A percentile compares a stretch with the other conserved stretches of the same genome.
phyloP scores from a whole-genome alignment of 345 rosid species.

The Gossypium stocksii region DNA sequence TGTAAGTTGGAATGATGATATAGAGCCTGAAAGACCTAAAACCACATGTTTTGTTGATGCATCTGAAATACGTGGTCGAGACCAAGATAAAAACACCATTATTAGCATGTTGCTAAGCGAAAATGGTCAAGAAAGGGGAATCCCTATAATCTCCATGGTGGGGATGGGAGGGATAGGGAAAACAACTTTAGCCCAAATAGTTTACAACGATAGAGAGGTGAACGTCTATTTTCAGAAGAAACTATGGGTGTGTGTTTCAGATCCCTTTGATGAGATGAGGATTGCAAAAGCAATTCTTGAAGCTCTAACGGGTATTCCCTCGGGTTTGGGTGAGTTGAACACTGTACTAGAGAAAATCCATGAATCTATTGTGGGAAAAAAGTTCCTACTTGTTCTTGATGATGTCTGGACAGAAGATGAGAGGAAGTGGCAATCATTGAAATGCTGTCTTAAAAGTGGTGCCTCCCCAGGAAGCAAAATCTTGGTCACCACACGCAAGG shows the following conservation, averaged over 20 bases:
- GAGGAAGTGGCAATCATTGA: slow-evolving; percentile 15
- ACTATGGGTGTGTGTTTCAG: slow-evolving; percentile 19
- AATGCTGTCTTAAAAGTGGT: background rate
- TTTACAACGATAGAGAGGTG: background rate
- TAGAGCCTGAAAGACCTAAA: background rate
- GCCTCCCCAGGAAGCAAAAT: slow-evolving; percentile 16
- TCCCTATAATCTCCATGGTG: background rate
- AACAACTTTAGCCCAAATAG: slow-evolving; percentile 10
- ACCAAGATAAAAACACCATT: background rate
- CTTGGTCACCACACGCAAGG: slow-evolving; percentile 21
- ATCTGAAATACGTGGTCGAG: slow-evolving; percentile 8
- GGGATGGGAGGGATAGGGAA: slow-evolving; percentile 18
- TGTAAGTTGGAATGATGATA: background rate
- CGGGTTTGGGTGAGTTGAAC: background rate
- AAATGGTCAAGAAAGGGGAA: background rate
- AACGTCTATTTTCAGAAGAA: background rate
- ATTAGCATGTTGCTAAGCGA: background rate
- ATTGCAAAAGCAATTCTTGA: slow-evolving; percentile 24
- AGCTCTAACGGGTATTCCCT: slow-evolving; percentile 9
- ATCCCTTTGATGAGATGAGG: slow-evolving; percentile 18
- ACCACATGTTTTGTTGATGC: slow-evolving; percentile 1
- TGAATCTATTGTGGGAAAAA: background rate
- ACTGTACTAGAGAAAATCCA: background rate
- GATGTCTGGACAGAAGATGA: slow-evolving; percentile 30
- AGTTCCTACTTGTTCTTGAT: slow-evolving; percentile 24